Percentiles rank a stretch among this genome's conserved stretches.
Conservation (phyloP, 1,284 basidiomycete species). For the Filobasidium uniguttulatum region DNA sequence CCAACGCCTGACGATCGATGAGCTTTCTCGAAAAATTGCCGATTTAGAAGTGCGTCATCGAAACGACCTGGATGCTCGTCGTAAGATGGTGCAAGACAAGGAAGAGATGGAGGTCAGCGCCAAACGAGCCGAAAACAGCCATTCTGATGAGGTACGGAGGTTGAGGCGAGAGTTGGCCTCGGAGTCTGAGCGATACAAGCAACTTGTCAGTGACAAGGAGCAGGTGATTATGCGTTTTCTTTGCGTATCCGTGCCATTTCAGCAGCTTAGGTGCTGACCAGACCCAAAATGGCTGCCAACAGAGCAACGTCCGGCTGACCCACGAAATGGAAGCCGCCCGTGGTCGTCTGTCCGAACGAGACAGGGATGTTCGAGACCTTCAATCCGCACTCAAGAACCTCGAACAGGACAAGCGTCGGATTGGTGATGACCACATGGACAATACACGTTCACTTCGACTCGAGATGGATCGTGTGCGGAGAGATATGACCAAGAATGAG, state of each 20-base stretch:
- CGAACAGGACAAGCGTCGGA: conserved; percentile 45
- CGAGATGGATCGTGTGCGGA: conserved; percentile 73
- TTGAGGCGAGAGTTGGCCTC: conserved; percentile 36
- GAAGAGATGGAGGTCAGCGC: conserved; percentile 59
- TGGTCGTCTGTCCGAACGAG: conserved; percentile 30
- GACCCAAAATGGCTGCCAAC: neutral
- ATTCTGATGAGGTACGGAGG: conserved; percentile 26
- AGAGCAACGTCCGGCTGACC: conserved; percentile 28
- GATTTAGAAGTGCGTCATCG: conserved; percentile 24
- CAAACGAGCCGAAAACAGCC: conserved; percentile 40
- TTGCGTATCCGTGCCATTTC: too few relatives aligned
- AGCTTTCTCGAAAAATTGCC: conserved; percentile 53
- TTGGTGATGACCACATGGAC: conserved; percentile 66
- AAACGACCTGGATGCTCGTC: conserved; percentile 15
- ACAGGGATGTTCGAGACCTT: conserved; percentile 55
- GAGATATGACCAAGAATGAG: conserved; percentile 68
- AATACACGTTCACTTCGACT: conserved; percentile 78
- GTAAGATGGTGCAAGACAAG: conserved; percentile 34
- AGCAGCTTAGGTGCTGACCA: neutral
- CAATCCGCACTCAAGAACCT: conserved; percentile 54
- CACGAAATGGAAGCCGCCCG: conserved; percentile 38
- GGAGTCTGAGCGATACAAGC: conserved; percentile 35
- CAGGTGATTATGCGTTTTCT: conserved; percentile 24
- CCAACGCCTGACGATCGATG: conserved; percentile 42
- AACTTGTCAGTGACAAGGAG: conserved; percentile 36